Base-by-base conservation (phyloP, 2,329 filamentous ascomycete genomes). In the Lecanicillium sp. region DNA sequence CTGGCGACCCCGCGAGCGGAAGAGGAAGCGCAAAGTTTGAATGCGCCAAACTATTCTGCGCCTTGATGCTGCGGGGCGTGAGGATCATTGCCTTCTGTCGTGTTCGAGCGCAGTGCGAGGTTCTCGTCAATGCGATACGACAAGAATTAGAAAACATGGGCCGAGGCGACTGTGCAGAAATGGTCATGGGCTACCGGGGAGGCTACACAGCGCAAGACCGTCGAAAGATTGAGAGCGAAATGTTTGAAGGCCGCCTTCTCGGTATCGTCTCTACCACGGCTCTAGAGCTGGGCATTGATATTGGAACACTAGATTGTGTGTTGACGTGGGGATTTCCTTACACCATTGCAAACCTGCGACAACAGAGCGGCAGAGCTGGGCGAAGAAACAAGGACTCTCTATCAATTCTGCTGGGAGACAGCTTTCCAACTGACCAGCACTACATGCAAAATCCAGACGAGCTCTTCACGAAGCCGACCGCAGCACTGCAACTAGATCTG, bases 371-470 rank as follows among this genome's bases (percentile, higher is more conserved):
- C 12, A 79, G 92, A 52, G 92, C 92, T 15, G 92, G 92, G 11
- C 77, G 92, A 43, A 75, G 90, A 43, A 96, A 96, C 56, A 94
- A 87, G 54, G 92, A 98, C 58, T 94, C 89, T 0, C 68, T 98
- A 3, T 94, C 88, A 0, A 79, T 98, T 3, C 67, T 98, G 1
- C 78, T 98, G 1, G 92, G 89, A 3, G 89, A 96, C 54, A 80
- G 80, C 46, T 95, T 92, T 48, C 81, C 89, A 3, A 87, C 87
- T 0, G 92, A 98, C 56, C 92, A 98, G 56, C 81, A 94, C 56
- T 98, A 94, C 60, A 98, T 98, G 92, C 79, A 86, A 45, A 94
- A 97, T 47, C 92, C 92, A 0, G 83, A 92, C 45, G 87, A 95
- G 58, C 82, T 98, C 17, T 90, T 97, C 60, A 92, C 85, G 0